A percentile compares a stretch with the other conserved stretches of the same genome.
These are phyloP conservation scores for Polymyxa betae DNA, from an alignment of 208 protist genomes.

Conservation along the genomic window DNA sequence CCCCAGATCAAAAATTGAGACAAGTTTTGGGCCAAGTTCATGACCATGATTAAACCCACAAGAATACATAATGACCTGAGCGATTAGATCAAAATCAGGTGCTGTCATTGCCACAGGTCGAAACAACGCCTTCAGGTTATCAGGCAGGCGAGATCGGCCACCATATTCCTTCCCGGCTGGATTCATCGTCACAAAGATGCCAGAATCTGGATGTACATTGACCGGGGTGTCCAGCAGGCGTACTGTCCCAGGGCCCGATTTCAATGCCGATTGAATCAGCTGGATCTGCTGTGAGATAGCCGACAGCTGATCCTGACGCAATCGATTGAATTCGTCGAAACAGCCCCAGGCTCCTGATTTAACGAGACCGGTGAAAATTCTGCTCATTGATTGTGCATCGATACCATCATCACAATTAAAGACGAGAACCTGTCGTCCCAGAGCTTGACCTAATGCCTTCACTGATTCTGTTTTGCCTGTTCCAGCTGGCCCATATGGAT, in stretches of 20 bases:
- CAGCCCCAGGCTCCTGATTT: slow-evolving; percentile 98
- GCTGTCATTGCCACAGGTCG: slow-evolving; percentile 95
- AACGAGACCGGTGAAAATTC: slow-evolving; percentile 97
- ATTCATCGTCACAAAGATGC: slow-evolving; percentile 98
- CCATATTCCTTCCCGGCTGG: slow-evolving; percentile 96
- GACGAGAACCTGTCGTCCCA: slow-evolving; percentile 95
- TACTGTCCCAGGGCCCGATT: slow-evolving; percentile 81
- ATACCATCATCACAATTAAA: slow-evolving; percentile 99
- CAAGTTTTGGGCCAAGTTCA: slow-evolving; percentile 85
- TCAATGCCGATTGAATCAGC: slow-evolving; percentile 94
- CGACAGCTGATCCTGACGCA: slow-evolving; percentile 96
- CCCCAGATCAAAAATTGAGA: slow-evolving; percentile 88
- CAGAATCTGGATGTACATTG: slow-evolving; percentile 89
- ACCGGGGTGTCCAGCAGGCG: slow-evolving; percentile 79
- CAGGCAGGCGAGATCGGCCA: slow-evolving; percentile 94
- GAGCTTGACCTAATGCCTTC: slow-evolving; percentile 93
- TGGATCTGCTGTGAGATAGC: slow-evolving; percentile 98
- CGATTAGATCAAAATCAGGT: slow-evolving; percentile 95
- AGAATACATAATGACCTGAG: slow-evolving; percentile 94
- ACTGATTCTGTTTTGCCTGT: slow-evolving; percentile 98
- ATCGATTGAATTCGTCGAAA: slow-evolving; percentile 99
- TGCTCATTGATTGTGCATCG: slow-evolving; percentile 96
- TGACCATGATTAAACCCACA: slow-evolving; percentile 94
- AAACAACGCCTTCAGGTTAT: slow-evolving; percentile 98
- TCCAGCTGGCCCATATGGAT: slow-evolving; percentile 96